Evolutionary conservation across 2,329 filamentous ascomycete species (phyloP).

Genomic region (Venturia oleaginea): DNA sequence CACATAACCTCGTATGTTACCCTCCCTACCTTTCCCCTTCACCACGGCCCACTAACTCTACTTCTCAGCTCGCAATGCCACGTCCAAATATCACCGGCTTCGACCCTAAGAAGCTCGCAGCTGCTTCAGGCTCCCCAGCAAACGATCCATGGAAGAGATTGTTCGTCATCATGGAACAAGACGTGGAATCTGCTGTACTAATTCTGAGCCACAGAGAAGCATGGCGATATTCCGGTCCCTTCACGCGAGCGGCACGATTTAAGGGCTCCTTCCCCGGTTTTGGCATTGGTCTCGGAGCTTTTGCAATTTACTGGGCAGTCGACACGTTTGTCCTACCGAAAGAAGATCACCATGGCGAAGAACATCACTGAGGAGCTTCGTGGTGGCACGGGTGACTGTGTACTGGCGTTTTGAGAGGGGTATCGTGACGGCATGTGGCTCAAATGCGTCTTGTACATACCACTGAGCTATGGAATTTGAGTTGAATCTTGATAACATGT

Average conservation of each 20-base stretch:
- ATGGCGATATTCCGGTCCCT: constrained; percentile 87
- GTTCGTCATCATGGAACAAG: constrained; percentile 33
- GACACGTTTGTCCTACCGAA: constrained; percentile 5
- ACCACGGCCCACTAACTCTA: constrained; percentile 17
- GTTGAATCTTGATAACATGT: not conserved
- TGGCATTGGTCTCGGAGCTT: constrained; percentile 85
- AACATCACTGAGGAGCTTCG: not conserved
- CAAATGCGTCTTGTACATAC: not conserved
- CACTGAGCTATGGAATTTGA: not conserved
- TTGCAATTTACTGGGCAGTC: constrained; percentile 67
- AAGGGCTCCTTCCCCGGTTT: constrained; percentile 79
- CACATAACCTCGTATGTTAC: not conserved
- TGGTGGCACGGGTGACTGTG: not conserved
- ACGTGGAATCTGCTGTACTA: not conserved
- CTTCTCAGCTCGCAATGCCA: constrained; percentile 37
- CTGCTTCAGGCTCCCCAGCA: constrained; percentile 53
- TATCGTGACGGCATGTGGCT: not conserved
- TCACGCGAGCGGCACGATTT: constrained; percentile 73
- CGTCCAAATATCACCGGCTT: constrained; percentile 81
- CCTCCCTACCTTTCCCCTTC: not conserved
- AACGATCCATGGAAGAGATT: constrained; percentile 55
- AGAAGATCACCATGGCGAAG: constrained; percentile 10
- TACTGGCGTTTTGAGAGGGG: not conserved
- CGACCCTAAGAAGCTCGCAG: constrained; percentile 71
- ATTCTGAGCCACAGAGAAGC: constrained; percentile 56